A percentile compares a stretch with the other conserved stretches of the same genome.
phyloP scores from a whole-genome alignment of 192 early-diverging fungal genomes.

The Globomyces pollinis-pini region DNA sequence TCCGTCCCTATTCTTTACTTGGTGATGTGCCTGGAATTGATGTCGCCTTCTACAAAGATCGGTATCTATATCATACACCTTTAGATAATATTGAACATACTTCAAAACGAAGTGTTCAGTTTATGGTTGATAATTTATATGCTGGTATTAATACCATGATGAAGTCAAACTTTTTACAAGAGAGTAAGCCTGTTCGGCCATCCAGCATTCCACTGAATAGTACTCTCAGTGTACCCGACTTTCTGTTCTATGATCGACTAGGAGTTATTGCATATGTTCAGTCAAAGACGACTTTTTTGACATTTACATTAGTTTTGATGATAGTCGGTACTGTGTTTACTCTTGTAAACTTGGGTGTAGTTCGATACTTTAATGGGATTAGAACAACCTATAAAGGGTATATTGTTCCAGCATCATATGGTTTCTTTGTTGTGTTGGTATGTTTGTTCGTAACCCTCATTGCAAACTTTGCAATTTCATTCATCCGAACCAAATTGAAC shows the following conservation, averaged over 20 bases:
- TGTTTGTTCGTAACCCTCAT: conserved; percentile 2
- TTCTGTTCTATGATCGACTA: neutral
- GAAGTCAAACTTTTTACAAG: neutral
- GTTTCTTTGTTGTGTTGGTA: too few relatives aligned
- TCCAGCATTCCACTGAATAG: too few relatives aligned
- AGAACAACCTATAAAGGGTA: too few relatives aligned
- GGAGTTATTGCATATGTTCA: neutral
- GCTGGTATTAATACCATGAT: conserved; percentile 11
- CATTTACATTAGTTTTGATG: neutral
- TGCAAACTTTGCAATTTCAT: conserved; percentile 9
- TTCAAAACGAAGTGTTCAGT: conserved; percentile 20
- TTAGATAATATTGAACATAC: conserved; percentile 29
- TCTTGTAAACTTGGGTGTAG: conserved; percentile 5
- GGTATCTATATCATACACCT: conserved; percentile 40
- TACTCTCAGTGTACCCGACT: neutral
- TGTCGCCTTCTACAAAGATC: conserved; percentile 30
- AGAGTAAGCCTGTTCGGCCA: neutral
- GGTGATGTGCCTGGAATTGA: conserved; percentile 36
- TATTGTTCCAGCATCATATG: too few relatives aligned
- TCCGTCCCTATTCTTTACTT: conserved; percentile 19
- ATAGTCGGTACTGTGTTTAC: neutral
- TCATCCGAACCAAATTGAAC: conserved; percentile 21
- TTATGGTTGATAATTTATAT: conserved; percentile 36
- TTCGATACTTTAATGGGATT: neutral
- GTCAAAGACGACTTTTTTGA: neutral